Percentiles rank a stretch among this genome's conserved stretches.
Conservation (phyloP, 1,284 basidiomycete species). For the Malassezia globosa region DNA sequence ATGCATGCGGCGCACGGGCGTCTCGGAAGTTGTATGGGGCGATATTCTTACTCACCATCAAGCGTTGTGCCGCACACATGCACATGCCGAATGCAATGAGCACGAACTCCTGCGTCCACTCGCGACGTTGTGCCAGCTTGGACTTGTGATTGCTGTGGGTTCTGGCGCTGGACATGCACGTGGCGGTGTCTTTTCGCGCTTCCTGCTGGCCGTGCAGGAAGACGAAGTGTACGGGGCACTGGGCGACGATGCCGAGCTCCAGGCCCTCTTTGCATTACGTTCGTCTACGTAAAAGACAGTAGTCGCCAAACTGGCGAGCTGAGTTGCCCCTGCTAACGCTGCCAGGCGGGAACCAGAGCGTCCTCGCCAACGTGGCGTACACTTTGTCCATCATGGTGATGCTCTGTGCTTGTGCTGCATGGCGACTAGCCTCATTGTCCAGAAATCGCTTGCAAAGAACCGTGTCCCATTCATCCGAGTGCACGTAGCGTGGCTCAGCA, state of each 20-base stretch:
- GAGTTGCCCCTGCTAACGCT: too few relatives aligned
- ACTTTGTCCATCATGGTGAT: slow-evolving; percentile 6
- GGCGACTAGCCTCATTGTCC: slow-evolving; percentile 28
- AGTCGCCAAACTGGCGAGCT: slow-evolving; percentile 23
- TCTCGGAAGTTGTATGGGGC: slow-evolving; percentile 73
- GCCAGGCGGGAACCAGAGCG: slow-evolving; percentile 27
- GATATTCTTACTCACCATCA: slow-evolving; percentile 53
- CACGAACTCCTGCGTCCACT: slow-evolving; percentile 22
- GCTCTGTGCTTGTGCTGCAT: slow-evolving; percentile 10
- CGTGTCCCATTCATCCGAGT: slow-evolving; percentile 21
- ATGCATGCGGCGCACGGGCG: slow-evolving; percentile 69
- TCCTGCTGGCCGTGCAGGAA: slow-evolving; percentile 35
- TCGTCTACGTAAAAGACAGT: slow-evolving; percentile 23
- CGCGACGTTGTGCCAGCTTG: slow-evolving; percentile 26
- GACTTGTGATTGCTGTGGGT: slow-evolving; percentile 37
- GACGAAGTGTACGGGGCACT: slow-evolving; percentile 39
- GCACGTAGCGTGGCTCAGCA: slow-evolving; percentile 27
- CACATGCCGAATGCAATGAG: neutral
- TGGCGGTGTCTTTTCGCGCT: slow-evolving; percentile 27
- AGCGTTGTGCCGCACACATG: slow-evolving; percentile 28
- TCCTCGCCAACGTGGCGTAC: slow-evolving; percentile 22
- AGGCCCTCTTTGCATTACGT: slow-evolving; percentile 1
- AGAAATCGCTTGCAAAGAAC: slow-evolving; percentile 33
- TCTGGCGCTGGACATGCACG: slow-evolving; percentile 31
- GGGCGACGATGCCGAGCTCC: slow-evolving; percentile 24